Conservation (phyloP, 495 filamentous ascomycete genomes). For the Bombardia bombarda region DNA sequence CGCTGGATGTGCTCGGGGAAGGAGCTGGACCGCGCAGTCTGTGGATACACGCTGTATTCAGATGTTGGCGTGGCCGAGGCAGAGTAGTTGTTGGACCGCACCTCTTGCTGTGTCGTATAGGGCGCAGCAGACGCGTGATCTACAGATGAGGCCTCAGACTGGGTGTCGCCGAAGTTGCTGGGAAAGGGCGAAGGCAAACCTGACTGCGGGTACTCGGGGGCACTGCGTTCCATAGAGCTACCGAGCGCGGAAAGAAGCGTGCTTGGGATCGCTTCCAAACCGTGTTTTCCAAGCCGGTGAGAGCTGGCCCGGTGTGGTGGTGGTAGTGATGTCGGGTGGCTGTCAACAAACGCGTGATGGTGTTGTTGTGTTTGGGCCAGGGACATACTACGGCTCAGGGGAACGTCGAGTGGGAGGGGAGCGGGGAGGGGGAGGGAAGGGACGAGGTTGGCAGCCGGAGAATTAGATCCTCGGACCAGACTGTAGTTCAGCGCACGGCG, state of each 20-base stretch:
- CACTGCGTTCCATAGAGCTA: slow-evolving; percentile 79
- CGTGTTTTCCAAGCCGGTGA: slow-evolving; percentile 22
- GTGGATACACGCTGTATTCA: slow-evolving; percentile 76
- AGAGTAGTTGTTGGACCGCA: slow-evolving; percentile 61
- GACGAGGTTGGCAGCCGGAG: slow-evolving; percentile 19
- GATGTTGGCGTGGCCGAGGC: slow-evolving; percentile 78
- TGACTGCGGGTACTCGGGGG: slow-evolving; percentile 94
- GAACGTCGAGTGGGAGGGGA: no score
- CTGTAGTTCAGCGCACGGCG: slow-evolving; percentile 15
- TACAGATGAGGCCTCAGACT: slow-evolving; percentile 76
- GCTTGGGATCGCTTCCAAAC: slow-evolving; percentile 24
- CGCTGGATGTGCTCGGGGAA: slow-evolving; percentile 73
- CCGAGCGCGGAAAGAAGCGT: slow-evolving; percentile 29
- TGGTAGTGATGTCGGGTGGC: slow-evolving; percentile 18
- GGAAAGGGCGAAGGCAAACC: slow-evolving; percentile 88
- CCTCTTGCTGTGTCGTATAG: slow-evolving; percentile 67
- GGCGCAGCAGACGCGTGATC: slow-evolving; percentile 81
- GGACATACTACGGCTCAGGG: slow-evolving; percentile 34
- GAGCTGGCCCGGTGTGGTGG: slow-evolving; percentile 17
- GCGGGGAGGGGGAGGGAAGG: slow-evolving; percentile 8
- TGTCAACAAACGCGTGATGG: slow-evolving; percentile 23
- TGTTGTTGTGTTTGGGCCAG: slow-evolving; percentile 29
- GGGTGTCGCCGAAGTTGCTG: slow-evolving; percentile 56
- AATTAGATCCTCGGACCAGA: slow-evolving; percentile 21
- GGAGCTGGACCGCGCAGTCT: slow-evolving; percentile 68